Percentiles rank a stretch among this genome's conserved stretches.
Evolutionary conservation across 169 alveolate species (phyloP).

Genomic region (Eimeria sp.): DNA sequence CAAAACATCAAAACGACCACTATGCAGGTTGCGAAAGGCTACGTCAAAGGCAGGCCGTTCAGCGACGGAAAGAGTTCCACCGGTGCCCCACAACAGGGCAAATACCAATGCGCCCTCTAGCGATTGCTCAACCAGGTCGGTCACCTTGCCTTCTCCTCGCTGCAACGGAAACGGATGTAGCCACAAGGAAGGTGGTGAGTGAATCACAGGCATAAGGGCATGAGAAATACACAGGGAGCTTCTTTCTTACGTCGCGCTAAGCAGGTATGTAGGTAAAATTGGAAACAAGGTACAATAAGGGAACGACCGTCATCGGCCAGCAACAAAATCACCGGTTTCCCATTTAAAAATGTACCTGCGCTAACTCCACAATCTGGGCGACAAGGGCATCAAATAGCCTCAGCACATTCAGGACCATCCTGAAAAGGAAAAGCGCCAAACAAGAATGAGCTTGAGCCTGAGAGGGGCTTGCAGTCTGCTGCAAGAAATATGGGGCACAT

Average conservation of each 20-base stretch:
- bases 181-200: not conserved
- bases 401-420: slow-evolving; percentile 59
- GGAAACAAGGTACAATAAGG: not conserved
- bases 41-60: slow-evolving; percentile 67
- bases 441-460: not conserved
- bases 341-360: slow-evolving; percentile 17
- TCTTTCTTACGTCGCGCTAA: not conserved
- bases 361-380: not conserved
- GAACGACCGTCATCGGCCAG: not conserved
- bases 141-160: slow-evolving; percentile 38
- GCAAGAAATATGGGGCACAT: not conserved
- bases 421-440: not conserved
- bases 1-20: slow-evolving; percentile 48
- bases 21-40: slow-evolving; percentile 62
- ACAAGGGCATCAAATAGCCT: slow-evolving; percentile 63
- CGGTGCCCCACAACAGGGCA: slow-evolving; percentile 69
- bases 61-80: slow-evolving; percentile 54
- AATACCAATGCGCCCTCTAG: slow-evolving; percentile 52
- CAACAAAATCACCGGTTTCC: no score
- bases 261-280: not conserved
- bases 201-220: not conserved
- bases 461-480: not conserved
- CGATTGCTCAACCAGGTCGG: slow-evolving; percentile 22
- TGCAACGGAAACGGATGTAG: not conserved
- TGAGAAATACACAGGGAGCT: not conserved